phyloP scores from a whole-genome alignment of 768 basidiomycete species.

The Lepiota subincarnata region DNA sequence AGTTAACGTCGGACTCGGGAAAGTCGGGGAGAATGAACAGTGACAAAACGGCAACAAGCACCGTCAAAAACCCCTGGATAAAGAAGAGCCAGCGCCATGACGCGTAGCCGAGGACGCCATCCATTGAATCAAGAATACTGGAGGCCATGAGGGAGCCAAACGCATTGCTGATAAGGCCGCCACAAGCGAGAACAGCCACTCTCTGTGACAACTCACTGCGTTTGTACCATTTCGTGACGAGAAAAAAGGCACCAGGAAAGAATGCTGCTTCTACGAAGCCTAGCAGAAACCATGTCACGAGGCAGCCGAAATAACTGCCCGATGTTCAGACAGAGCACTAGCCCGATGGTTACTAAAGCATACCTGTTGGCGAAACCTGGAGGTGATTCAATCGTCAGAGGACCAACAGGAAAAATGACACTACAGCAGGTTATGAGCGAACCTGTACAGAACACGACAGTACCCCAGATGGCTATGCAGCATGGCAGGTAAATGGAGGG shows the following conservation, averaged over 20 bases:
- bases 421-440: conserved; percentile 5
- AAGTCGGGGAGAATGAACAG: conserved; percentile 74
- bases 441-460: conserved; percentile 48
- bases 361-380: conserved; percentile 41
- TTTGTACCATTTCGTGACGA: conserved; percentile 71
- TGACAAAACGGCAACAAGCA: conserved; percentile 43
- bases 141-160: conserved; percentile 79
- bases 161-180: conserved; percentile 75
- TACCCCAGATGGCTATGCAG: conserved; percentile 69
- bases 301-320: conserved; percentile 53
- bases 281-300: conserved; percentile 70
- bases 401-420: too few relatives aligned
- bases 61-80: conserved; percentile 58
- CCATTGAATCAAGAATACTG: conserved; percentile 68
- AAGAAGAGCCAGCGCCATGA: conserved; percentile 83
- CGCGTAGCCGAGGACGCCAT: conserved; percentile 59
- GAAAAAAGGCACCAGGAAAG: conserved; percentile 64
- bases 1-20: conserved; percentile 45
- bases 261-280: conserved; percentile 74
- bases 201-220: conserved; percentile 65
- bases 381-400: neutral
- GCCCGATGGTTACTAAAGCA: neutral
- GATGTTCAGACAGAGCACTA: neutral
- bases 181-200: conserved; percentile 65
- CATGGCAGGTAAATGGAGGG: conserved; percentile 61